Evolutionary conservation across 495 filamentous ascomycete species (phyloP).

Genomic region (Daldinia loculata): DNA sequence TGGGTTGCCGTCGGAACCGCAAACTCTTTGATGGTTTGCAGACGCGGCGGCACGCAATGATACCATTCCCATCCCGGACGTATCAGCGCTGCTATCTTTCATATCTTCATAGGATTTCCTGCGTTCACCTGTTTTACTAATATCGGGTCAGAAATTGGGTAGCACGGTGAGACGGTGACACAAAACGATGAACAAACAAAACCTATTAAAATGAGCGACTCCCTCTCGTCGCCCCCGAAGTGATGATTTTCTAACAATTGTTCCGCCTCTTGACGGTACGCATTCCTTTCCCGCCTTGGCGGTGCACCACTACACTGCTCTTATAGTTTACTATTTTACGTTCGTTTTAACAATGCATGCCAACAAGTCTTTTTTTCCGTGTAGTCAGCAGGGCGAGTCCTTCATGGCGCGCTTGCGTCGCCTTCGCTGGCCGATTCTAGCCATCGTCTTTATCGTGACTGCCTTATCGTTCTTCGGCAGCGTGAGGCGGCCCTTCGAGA

Average conservation of each 20-base stretch:
- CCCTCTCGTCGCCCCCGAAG: slow-evolving; percentile 2
- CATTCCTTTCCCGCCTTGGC: slow-evolving; percentile 12
- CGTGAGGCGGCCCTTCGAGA: slow-evolving; percentile 17
- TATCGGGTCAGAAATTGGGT: too few species aligned
- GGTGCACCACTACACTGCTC: neutral
- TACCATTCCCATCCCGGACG: slow-evolving; percentile 4
- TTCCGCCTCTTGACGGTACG: slow-evolving; percentile 19
- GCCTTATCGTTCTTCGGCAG: slow-evolving; percentile 19
- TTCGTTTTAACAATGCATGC: slow-evolving; percentile 24
- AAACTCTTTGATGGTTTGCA: neutral
- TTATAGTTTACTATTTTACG: neutral
- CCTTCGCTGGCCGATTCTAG: slow-evolving; percentile 33
- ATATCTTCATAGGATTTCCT: neutral
- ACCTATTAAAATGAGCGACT: slow-evolving; percentile 19
- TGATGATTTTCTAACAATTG: slow-evolving; percentile 14
- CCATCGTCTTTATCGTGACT: slow-evolving; percentile 19
- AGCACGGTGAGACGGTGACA: neutral
- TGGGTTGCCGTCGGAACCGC: slow-evolving; percentile 8
- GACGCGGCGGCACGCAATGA: slow-evolving; percentile 9
- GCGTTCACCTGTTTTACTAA: too few species aligned
- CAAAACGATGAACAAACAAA: slow-evolving; percentile 2
- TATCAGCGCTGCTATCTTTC: neutral
- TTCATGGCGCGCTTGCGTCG: slow-evolving; percentile 35
- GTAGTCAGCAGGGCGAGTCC: slow-evolving; percentile 25
- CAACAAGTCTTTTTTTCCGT: slow-evolving; percentile 25